Conservation (phyloP, 345 rosid species). For the Schrenkiella parvula region DNA sequence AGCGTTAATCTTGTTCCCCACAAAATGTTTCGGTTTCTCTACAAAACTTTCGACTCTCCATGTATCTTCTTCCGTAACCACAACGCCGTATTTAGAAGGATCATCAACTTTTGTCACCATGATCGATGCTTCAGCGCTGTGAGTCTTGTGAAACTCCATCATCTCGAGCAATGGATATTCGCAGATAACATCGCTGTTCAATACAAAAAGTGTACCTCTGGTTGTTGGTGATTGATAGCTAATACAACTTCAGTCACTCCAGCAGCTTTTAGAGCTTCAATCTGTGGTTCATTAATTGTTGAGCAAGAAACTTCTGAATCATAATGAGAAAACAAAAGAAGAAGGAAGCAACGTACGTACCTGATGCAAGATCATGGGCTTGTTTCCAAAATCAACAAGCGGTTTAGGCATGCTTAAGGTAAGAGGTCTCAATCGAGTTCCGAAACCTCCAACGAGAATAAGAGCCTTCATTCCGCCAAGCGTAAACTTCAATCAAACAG, state of each 20-base stretch:
- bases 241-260: slow-evolving; percentile 88
- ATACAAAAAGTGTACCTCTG: slow-evolving; percentile 58
- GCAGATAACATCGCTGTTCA: slow-evolving; percentile 39
- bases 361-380: slow-evolving; percentile 40
- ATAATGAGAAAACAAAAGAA: background rate
- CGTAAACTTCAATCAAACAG: too few relatives aligned
- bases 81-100: slow-evolving; percentile 94
- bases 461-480: slow-evolving; percentile 25
- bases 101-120: slow-evolving; percentile 86
- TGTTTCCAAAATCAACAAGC: slow-evolving; percentile 21
- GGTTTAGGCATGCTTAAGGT: slow-evolving; percentile 16
- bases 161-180: slow-evolving; percentile 59
- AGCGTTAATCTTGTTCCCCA: slow-evolving; percentile 93
- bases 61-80: slow-evolving; percentile 70
- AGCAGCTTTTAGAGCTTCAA: slow-evolving; percentile 76
- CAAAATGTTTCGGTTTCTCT: slow-evolving; percentile 74
- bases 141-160: background rate
- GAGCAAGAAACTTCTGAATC: background rate
- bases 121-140: slow-evolving; percentile 11
- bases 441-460: slow-evolving; percentile 17
- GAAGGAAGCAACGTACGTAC: slow-evolving; percentile 11
- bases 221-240: slow-evolving; percentile 88
- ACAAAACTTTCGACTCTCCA: slow-evolving; percentile 71
- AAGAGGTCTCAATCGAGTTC: slow-evolving; percentile 19
- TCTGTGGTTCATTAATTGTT: slow-evolving; percentile 1